These are phyloP conservation scores for Diaporthe longicolla DNA, from an alignment of 2,329 filamentous ascomycete species.

Conservation along the genomic window DNA sequence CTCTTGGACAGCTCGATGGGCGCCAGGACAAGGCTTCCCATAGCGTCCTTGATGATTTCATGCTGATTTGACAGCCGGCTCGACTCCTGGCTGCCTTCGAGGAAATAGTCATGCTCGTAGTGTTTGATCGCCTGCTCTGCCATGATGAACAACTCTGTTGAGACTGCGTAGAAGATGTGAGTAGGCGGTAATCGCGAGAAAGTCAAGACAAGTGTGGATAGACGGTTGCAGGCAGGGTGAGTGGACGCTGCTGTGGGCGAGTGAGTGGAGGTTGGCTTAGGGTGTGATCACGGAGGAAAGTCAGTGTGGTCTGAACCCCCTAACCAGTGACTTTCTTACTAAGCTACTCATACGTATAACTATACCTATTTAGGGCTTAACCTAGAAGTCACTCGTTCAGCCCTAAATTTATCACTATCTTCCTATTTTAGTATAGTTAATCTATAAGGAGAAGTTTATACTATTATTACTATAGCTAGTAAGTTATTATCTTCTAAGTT, in stretches of 20 bases:
- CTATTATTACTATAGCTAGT: too few species aligned
- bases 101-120: conserved; percentile 11
- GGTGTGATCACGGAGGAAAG: too few species aligned
- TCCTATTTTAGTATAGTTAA: too few species aligned
- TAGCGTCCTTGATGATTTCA: conserved; percentile 2
- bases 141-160: neutral
- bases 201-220: neutral
- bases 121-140: conserved; percentile 11
- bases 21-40: conserved; percentile 18
- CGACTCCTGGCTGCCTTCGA: neutral
- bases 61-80: conserved; percentile 5
- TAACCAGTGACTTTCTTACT: too few species aligned
- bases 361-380: too few species aligned
- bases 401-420: too few species aligned
- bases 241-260: neutral
- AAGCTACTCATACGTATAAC: too few species aligned
- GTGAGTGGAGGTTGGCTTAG: too few species aligned
- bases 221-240: neutral
- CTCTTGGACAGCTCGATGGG: neutral
- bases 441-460: too few species aligned
- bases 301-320: too few species aligned
- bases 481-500: too few species aligned
- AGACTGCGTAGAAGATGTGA: neutral
- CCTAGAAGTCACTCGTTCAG: too few species aligned
- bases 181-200: neutral